Conservation (phyloP, 164 flowering plant genomes). For the Platanus orientalis region DNA sequence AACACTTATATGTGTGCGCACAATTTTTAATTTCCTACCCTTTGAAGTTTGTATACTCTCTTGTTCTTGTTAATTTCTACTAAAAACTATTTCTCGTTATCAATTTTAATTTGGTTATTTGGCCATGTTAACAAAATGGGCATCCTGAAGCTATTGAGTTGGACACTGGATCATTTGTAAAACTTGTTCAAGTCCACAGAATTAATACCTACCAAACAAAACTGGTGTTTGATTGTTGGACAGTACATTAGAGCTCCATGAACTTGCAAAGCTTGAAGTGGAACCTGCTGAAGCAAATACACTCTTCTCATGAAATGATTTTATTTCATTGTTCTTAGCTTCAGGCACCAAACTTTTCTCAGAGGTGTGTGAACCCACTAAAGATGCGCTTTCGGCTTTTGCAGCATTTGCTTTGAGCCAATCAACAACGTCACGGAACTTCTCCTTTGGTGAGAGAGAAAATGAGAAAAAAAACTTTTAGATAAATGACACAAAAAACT, state of each 20-base stretch:
- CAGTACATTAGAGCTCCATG: conserved; percentile 42
- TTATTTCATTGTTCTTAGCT: conserved; percentile 30
- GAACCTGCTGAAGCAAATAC: conserved; percentile 27
- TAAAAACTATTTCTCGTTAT: neutral
- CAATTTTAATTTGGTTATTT: neutral
- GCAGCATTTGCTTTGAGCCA: conserved; percentile 77
- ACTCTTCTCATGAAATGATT: conserved; percentile 28
- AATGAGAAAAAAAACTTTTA: neutral
- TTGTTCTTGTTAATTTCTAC: neutral
- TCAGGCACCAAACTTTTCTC: conserved; percentile 37
- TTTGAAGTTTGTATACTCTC: neutral
- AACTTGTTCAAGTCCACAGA: conserved; percentile 1
- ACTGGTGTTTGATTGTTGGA: conserved; percentile 34
- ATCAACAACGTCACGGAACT: conserved; percentile 78
- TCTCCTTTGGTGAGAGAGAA: conserved; percentile 46
- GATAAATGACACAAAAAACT: neutral
- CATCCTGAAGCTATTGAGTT: neutral
- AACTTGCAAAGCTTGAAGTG: conserved; percentile 30
- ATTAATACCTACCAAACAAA: conserved; percentile 49
- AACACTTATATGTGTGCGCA: neutral
- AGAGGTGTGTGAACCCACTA: conserved; percentile 19
- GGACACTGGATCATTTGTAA: too few relatives aligned
- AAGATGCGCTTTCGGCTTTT: conserved; percentile 35
- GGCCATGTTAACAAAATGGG: neutral
- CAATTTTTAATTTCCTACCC: neutral